phyloP scores from a whole-genome alignment of 768 basidiomycete species.

The Boletus patriciae region DNA sequence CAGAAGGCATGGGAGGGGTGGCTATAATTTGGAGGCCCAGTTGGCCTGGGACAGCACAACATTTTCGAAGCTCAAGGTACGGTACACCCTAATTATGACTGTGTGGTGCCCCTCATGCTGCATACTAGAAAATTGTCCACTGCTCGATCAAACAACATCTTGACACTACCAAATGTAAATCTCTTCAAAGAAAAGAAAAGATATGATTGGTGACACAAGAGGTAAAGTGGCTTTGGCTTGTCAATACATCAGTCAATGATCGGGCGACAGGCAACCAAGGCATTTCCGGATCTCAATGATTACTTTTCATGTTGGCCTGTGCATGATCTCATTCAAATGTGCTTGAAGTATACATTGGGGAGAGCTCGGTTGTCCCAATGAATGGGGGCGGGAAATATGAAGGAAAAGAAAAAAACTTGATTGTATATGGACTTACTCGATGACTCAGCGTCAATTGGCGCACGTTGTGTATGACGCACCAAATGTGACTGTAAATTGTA shows the following conservation, averaged over 20 bases:
- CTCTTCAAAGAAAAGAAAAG: background rate
- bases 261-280: background rate
- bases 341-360: background rate
- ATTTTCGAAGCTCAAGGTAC: background rate
- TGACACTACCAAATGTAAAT: background rate
- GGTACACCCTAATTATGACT: too few relatives aligned
- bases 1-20: constrained; percentile 2
- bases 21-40: constrained; percentile 7
- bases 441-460: too few relatives aligned
- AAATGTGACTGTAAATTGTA: too few relatives aligned
- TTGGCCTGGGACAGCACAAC: background rate
- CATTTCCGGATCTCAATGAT: background rate
- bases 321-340: background rate
- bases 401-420: too few relatives aligned
- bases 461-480: too few relatives aligned
- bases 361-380: background rate
- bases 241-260: too few relatives aligned
- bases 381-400: background rate
- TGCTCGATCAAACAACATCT: constrained; percentile 2
- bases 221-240: background rate
- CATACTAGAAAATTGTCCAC: constrained; percentile 4
- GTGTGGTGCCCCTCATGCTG: background rate
- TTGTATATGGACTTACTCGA: too few relatives aligned
- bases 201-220: background rate
- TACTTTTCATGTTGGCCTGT: background rate